Conservation (phyloP, 345 rosid species). For the Citrus sinensis region DVS_A1.0 CM039162.1:4450501-4451000, state of each 20-base stretch:
- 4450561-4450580: not conserved
- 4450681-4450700: not conserved
- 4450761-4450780: not conserved
- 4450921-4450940: not conserved
- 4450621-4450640: not conserved
- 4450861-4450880: slow-evolving; percentile 47
- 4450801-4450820: slow-evolving; percentile 95
- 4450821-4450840: slow-evolving; percentile 98
- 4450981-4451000: not conserved
- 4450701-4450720: not conserved
- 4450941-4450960: not conserved
- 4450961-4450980: not conserved
- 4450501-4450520: not conserved
- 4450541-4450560: not conserved
- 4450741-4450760: not conserved
- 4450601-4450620: not conserved
- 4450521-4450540: not conserved
- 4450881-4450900: slow-evolving; percentile 10
- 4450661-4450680: not conserved
- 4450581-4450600: not conserved
- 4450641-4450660: not conserved
- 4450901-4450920: not conserved
- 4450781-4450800: slow-evolving; percentile 59
- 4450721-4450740: slow-evolving; percentile 6
- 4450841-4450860: slow-evolving; percentile 99